These are phyloP conservation scores for Scutellaria galericulata DNA, from an alignment of 257 asterid species.

Conservation along the genomic window DNA sequence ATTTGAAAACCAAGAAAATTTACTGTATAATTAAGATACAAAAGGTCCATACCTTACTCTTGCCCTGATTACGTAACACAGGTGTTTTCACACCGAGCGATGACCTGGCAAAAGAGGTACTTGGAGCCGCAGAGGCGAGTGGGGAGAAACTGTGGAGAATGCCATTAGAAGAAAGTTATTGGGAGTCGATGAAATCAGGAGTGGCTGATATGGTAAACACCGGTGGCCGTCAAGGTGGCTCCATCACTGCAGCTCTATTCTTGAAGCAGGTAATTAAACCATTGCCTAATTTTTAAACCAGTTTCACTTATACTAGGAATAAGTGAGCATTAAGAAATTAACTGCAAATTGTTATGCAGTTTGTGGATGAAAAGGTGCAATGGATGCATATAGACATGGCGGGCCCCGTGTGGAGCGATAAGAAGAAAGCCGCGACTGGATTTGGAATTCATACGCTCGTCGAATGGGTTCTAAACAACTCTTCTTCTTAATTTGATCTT, in stretches of 20 bases:
- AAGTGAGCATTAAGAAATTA: neutral
- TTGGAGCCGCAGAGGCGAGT: slow-evolving; percentile 78
- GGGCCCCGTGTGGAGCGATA: slow-evolving; percentile 89
- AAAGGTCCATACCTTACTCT: neutral
- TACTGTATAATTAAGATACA: neutral
- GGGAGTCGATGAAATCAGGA: slow-evolving; percentile 97
- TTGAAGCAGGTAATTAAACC: slow-evolving; percentile 78
- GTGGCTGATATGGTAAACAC: slow-evolving; percentile 99
- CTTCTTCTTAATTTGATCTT: slow-evolving; percentile 50
- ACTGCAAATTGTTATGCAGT: slow-evolving; percentile 46
- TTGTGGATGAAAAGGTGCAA: slow-evolving; percentile 91
- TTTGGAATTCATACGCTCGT: slow-evolving; percentile 85
- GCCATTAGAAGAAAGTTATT: slow-evolving; percentile 96
- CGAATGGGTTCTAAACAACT: slow-evolving; percentile 90
- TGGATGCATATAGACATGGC: slow-evolving; percentile 99
- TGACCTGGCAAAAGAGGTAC: slow-evolving; percentile 87
- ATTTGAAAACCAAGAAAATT: slow-evolving; percentile 16
- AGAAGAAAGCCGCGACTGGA: slow-evolving; percentile 84
- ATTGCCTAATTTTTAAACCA: neutral
- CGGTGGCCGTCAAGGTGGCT: slow-evolving; percentile 94
- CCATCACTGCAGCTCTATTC: slow-evolving; percentile 95
- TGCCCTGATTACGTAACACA: slow-evolving; percentile 27
- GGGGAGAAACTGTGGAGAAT: slow-evolving; percentile 97
- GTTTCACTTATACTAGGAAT: neutral
- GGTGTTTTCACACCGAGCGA: slow-evolving; percentile 92